Evolutionary conservation across 495 filamentous ascomycete genomes (phyloP).

Genomic region (Oidiodendron maius): DNA sequence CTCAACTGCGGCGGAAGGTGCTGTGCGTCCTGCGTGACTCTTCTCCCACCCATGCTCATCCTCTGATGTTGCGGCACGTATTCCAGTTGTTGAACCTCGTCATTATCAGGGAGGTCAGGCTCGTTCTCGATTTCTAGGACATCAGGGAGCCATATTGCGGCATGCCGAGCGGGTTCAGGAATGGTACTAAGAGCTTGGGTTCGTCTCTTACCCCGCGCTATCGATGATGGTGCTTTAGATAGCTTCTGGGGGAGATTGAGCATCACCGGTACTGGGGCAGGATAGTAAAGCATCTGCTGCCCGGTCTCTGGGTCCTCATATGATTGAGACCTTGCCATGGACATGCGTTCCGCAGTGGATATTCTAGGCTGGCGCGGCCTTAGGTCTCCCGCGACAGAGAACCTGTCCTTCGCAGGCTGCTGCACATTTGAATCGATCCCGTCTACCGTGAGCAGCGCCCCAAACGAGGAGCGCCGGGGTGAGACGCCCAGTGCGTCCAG

Average conservation of each 20-base stretch:
- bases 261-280: conserved; percentile 88
- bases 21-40: conserved; percentile 18
- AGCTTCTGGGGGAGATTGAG: conserved; percentile 86
- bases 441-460: no score
- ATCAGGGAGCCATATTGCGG: conserved; percentile 23
- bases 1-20: conserved; percentile 80
- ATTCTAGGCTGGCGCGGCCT: conserved; percentile 14
- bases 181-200: conserved; percentile 54
- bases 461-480: no score
- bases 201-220: conserved; percentile 60
- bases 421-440: no score
- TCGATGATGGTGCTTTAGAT: conserved; percentile 60
- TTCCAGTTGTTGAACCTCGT: conserved; percentile 12
- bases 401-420: not conserved
- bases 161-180: conserved; percentile 28
- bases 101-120: conserved; percentile 7
- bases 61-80: conserved; percentile 24
- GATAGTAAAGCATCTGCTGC: conserved; percentile 88
- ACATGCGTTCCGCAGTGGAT: conserved; percentile 14
- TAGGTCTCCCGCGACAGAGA: no score
- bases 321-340: conserved; percentile 45
- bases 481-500: no score
- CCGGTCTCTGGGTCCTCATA: conserved; percentile 59
- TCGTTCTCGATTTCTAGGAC: conserved; percentile 17
- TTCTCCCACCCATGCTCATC: conserved; percentile 24